Evolutionary conservation across 495 filamentous ascomycete species (phyloP).

Genomic region (Aspergillus saccharolyticus): DNA sequence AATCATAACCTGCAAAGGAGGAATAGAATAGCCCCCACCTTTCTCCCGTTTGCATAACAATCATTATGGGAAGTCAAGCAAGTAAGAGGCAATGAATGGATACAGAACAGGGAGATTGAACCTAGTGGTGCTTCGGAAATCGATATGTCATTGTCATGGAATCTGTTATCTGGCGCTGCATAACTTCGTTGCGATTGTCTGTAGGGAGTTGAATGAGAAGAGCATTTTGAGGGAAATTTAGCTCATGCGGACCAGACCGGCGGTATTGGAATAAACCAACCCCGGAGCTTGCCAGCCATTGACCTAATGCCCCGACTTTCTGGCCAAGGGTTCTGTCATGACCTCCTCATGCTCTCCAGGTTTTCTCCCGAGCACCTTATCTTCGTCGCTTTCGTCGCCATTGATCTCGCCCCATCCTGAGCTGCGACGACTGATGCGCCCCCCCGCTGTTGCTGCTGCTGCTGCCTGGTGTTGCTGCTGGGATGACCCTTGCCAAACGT

Average conservation of each 20-base stretch:
- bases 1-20: not conserved
- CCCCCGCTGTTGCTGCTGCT: conserved; percentile 30
- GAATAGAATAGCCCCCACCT: not conserved
- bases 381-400: conserved; percentile 40
- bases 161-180: conserved; percentile 1
- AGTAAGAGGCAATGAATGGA: not conserved
- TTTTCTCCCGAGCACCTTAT: conserved; percentile 19
- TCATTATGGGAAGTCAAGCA: conserved; percentile 5
- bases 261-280: too few relatives aligned
- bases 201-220: not conserved
- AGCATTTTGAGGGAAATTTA: not conserved
- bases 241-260: too few relatives aligned
- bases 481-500: not conserved
- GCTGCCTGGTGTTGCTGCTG: conserved; percentile 17
- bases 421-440: conserved; percentile 55
- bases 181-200: conserved; percentile 1
- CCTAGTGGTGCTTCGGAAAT: not conserved
- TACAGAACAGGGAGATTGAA: not conserved
- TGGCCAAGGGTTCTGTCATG: not conserved
- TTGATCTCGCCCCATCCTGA: conserved; percentile 59
- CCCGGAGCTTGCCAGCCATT: too few relatives aligned
- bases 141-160: conserved; percentile 4
- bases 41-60: not conserved
- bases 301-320: not conserved
- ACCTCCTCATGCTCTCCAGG: conserved; percentile 8